A percentile compares a stretch with the other conserved stretches of the same genome.
phyloP scores from a whole-genome alignment of 331 rosid species.

The Erythrophleum ivorense region DNA sequence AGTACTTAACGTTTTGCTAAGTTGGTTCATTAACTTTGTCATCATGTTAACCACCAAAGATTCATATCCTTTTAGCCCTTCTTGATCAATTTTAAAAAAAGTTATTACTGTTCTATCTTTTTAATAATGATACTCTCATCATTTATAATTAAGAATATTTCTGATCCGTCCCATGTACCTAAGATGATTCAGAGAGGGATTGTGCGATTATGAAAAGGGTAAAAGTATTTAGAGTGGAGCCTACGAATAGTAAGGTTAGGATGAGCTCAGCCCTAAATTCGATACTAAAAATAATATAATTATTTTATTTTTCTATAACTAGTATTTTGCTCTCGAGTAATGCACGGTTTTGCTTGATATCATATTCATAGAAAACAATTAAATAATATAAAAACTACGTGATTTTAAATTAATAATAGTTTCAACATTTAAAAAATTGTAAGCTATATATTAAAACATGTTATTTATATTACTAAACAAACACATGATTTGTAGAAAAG shows the following conservation, averaged over 20 bases:
- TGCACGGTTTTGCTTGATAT: no score
- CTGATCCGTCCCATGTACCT: slow-evolving; percentile 14
- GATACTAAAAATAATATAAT: no score
- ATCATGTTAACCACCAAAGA: slow-evolving; percentile 39
- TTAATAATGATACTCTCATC: slow-evolving; percentile 10
- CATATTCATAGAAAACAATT: no score
- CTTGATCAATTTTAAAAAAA: not conserved
- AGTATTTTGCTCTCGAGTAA: no score
- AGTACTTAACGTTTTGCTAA: slow-evolving; percentile 27
- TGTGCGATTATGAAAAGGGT: slow-evolving; percentile 15
- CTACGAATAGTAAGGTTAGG: not conserved
- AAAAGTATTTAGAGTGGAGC: not conserved
- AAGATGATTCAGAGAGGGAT: not conserved
- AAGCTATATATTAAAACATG: no score
- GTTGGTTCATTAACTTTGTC: slow-evolving; percentile 24
- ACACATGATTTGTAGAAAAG: no score
- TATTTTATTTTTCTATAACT: no score
- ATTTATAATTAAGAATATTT: slow-evolving; percentile 28
- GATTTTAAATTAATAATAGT: no score
- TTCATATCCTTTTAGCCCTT: not conserved
- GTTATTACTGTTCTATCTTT: slow-evolving; percentile 8
- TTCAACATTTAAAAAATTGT: no score
- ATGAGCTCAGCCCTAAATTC: not conserved
- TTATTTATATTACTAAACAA: no score
- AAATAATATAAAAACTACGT: no score